Percentiles rank a stretch among this genome's conserved stretches.
These are phyloP conservation scores for Phytopythium mirpurense DNA, from an alignment of 352 stramenopile species.

Conservation along the genomic window DNA sequence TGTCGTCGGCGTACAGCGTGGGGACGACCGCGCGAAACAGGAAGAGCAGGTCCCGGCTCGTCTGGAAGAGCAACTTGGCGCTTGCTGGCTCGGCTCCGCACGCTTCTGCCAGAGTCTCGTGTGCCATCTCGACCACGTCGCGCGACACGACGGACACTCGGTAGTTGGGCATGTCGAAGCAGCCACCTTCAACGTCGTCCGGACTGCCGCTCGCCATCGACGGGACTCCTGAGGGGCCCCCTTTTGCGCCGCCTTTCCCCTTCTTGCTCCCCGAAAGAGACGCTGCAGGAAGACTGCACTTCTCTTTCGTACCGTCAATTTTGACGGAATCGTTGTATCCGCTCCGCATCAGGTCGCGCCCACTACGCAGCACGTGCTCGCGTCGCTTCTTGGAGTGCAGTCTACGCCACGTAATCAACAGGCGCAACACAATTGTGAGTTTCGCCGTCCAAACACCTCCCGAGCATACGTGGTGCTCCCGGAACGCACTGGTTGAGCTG, in stretches of 20 bases:
- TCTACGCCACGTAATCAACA: conserved; percentile 12
- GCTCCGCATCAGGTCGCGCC: conserved; percentile 44
- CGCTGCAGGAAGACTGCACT: conserved; percentile 47
- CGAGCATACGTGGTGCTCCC: not conserved
- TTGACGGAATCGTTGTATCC: conserved; percentile 67
- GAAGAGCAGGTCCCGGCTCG: conserved; percentile 67
- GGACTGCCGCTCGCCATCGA: not conserved
- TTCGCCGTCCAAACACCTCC: not conserved
- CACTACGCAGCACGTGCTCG: conserved; percentile 47
- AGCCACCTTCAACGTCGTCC: conserved; percentile 42
- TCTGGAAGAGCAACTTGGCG: conserved; percentile 70
- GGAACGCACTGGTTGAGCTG: conserved; percentile 58
- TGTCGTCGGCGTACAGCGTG: conserved; percentile 61
- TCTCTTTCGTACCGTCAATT: conserved; percentile 38
- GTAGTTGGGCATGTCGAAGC: conserved; percentile 64
- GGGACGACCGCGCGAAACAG: conserved; percentile 65
- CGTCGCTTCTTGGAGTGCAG: conserved; percentile 67
- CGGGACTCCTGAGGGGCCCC: not conserved
- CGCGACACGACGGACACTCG: conserved; percentile 47
- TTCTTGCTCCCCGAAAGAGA: conserved; percentile 27
- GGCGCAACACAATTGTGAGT: not conserved
- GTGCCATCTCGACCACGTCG: conserved; percentile 54
- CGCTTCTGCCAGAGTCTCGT: conserved; percentile 61
- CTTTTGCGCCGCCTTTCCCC: conserved; percentile 14
- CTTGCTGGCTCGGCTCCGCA: conserved; percentile 35